Evolutionary conservation across 768 basidiomycete genomes (phyloP).

Genomic region (Naematelia encephala): DNA sequence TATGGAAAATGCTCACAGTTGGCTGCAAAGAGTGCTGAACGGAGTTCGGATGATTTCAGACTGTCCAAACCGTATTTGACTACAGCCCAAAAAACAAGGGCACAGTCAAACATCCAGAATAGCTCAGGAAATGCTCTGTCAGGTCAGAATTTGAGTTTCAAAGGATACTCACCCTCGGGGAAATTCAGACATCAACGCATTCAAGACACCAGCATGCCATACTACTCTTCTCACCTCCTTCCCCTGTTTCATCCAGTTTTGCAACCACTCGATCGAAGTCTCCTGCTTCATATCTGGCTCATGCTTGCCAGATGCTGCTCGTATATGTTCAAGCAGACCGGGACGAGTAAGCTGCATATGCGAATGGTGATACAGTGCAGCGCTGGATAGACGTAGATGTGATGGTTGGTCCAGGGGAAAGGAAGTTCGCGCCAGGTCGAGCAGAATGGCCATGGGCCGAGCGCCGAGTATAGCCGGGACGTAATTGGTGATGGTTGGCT

Average conservation of each 20-base stretch:
- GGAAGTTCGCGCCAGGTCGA: conserved; percentile 19
- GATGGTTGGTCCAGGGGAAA: conserved; percentile 11
- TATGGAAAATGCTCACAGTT: conserved; percentile 29
- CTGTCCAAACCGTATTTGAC: conserved; percentile 29
- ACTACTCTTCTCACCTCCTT: conserved; percentile 26
- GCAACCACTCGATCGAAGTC: conserved; percentile 30
- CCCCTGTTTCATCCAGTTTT: conserved; percentile 28
- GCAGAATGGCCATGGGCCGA: conserved; percentile 15
- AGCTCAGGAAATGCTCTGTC: conserved; percentile 32
- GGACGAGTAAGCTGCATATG: conserved; percentile 32
- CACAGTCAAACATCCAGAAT: conserved; percentile 43
- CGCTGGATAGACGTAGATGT: conserved; percentile 26
- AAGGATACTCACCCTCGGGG: conserved; percentile 27
- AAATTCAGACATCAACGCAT: conserved; percentile 35
- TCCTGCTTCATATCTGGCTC: conserved; percentile 35
- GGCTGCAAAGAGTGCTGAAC: conserved; percentile 32
- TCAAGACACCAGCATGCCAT: conserved; percentile 38
- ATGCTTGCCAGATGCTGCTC: conserved; percentile 32
- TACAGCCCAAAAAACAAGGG: conserved; percentile 40
- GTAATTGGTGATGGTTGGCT: background rate
- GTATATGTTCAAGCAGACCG: conserved; percentile 33
- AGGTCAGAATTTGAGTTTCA: background rate
- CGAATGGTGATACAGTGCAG: conserved; percentile 41
- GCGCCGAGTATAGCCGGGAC: background rate
- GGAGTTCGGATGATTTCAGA: conserved; percentile 10